These are phyloP conservation scores for Sabuloglossum arenarium DNA, from an alignment of 495 filamentous ascomycete species.

Conservation along the genomic window DNA sequence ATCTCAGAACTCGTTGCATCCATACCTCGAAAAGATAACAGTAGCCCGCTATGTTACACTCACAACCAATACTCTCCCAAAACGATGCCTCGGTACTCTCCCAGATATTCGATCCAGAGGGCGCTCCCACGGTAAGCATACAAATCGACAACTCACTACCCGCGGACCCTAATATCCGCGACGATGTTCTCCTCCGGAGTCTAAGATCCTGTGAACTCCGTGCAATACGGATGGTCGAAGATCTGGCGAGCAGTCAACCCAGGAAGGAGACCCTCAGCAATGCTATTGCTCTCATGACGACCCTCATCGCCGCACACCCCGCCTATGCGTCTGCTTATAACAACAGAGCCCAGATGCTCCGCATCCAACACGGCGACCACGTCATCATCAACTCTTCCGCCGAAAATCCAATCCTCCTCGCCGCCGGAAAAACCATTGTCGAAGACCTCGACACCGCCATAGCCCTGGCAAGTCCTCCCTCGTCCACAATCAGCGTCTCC, in stretches of 20 bases:
- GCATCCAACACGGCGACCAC: slow-evolving; percentile 33
- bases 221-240: slow-evolving; percentile 27
- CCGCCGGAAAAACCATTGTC: not conserved
- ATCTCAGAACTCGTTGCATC: too few relatives aligned
- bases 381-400: slow-evolving; percentile 17
- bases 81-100: slow-evolving; percentile 54
- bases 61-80: too few relatives aligned
- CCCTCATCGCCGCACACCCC: slow-evolving; percentile 34
- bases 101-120: slow-evolving; percentile 64
- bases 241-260: slow-evolving; percentile 13
- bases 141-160: slow-evolving; percentile 36
- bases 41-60: too few relatives aligned
- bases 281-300: not conserved
- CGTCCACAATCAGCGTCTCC: slow-evolving; percentile 30
- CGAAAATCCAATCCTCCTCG: slow-evolving; percentile 5
- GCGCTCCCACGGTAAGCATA: slow-evolving; percentile 30
- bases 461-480: slow-evolving; percentile 32
- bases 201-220: slow-evolving; percentile 12
- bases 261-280: not conserved
- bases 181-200: slow-evolving; percentile 4
- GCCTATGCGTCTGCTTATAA: slow-evolving; percentile 53
- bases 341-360: slow-evolving; percentile 54
- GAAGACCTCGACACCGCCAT: slow-evolving; percentile 48
- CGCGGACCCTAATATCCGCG: slow-evolving; percentile 33
- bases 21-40: too few relatives aligned